A percentile compares a stretch with the other conserved stretches of the same genome.
Conservation (phyloP, 371 early-diverging fungal genomes). For the Mucor velutinosus region DNA sequence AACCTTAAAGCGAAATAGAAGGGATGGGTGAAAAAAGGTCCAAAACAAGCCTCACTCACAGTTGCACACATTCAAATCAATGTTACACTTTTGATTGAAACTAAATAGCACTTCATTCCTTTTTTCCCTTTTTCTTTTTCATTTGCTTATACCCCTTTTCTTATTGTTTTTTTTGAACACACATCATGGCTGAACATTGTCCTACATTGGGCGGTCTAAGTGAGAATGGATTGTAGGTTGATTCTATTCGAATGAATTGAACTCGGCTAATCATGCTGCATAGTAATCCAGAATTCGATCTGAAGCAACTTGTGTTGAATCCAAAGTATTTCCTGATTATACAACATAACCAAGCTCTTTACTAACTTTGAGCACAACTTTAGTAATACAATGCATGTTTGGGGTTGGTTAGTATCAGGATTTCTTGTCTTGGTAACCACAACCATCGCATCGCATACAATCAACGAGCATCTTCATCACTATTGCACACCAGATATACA, state of each 20-base stretch:
- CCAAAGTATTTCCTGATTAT: slow-evolving; percentile 31
- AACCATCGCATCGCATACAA: slow-evolving; percentile 34
- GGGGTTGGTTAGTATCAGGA: slow-evolving; percentile 48
- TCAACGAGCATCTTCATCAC: slow-evolving; percentile 37
- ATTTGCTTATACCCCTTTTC: not conserved
- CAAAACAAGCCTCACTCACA: slow-evolving; percentile 8
- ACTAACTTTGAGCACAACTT: not conserved
- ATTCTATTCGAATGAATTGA: not conserved
- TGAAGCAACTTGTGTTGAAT: slow-evolving; percentile 37
- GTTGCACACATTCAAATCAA: not conserved
- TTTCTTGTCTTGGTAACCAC: slow-evolving; percentile 36
- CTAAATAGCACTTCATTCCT: not conserved
- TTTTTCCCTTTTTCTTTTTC: not conserved
- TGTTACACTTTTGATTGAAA: slow-evolving; percentile 3
- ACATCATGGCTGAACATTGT: slow-evolving; percentile 20
- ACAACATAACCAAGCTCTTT: not conserved
- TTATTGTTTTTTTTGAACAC: not conserved
- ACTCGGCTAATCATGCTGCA: not conserved
- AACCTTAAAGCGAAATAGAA: not conserved
- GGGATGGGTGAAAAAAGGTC: not conserved
- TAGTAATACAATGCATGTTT: slow-evolving; percentile 48
- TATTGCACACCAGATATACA: slow-evolving; percentile 51
- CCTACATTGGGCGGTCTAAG: slow-evolving; percentile 31
- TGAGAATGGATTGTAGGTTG: slow-evolving; percentile 32
- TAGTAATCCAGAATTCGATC: slow-evolving; percentile 46